Conservation (phyloP, 306 rosid species). For the Glycyrrhiza uralensis region DNA sequence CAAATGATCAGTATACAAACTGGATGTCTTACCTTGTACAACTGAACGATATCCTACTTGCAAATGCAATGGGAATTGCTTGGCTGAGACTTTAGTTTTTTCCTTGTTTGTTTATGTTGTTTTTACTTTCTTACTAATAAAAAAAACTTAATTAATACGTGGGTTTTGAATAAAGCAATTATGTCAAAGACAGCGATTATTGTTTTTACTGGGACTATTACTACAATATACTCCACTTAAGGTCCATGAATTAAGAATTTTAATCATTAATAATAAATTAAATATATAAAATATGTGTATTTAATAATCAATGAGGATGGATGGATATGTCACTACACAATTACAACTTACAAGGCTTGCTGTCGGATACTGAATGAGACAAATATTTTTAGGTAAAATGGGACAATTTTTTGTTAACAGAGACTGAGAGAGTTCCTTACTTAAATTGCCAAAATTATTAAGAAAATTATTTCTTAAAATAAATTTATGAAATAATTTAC, state of each 20-base stretch:
- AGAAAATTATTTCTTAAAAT: too few relatives aligned
- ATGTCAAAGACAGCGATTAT: background rate
- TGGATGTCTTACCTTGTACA: too few relatives aligned
- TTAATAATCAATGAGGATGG: background rate
- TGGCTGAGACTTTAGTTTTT: too few relatives aligned
- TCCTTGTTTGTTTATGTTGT: too few relatives aligned
- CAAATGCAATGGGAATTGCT: too few relatives aligned
- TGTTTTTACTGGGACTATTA: background rate
- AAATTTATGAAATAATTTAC: too few relatives aligned
- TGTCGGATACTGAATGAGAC: background rate
- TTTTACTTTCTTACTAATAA: too few relatives aligned
- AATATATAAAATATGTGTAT: background rate
- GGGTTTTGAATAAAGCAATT: background rate
- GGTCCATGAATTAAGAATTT: too few relatives aligned
- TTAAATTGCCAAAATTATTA: background rate
- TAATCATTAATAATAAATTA: background rate
- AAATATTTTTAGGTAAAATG: background rate
- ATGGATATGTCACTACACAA: background rate
- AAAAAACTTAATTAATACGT: too few relatives aligned
- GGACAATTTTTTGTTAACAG: background rate
- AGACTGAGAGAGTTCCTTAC: background rate
- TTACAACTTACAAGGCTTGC: background rate
- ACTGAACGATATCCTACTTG: too few relatives aligned
- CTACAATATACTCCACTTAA: too few relatives aligned
- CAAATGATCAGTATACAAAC: too few relatives aligned